A percentile compares a stretch with the other conserved stretches of the same genome.
phyloP scores from a whole-genome alignment of 257 asterid species.

The Gynochthodes officinalis region DNA sequence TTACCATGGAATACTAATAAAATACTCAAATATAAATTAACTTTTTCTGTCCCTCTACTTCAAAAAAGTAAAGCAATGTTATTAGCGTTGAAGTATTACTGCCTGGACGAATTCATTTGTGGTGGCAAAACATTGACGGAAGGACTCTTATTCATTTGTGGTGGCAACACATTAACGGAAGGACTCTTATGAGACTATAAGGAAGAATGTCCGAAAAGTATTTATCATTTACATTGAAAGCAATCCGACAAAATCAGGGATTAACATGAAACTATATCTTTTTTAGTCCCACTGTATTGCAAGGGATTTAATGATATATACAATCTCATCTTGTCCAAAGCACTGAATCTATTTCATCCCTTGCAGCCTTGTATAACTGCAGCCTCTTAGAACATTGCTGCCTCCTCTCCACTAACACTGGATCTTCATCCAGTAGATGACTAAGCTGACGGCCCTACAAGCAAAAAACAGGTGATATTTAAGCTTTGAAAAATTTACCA shows the following conservation, averaged over 20 bases:
- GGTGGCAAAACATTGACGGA: too few relatives aligned
- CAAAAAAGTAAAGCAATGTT: too few relatives aligned
- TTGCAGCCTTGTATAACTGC: constrained; percentile 39
- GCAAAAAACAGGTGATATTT: neutral
- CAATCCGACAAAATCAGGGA: neutral
- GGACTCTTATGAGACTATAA: too few relatives aligned
- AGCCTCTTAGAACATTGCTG: constrained; percentile 32
- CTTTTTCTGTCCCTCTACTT: too few relatives aligned
- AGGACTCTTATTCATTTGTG: too few relatives aligned
- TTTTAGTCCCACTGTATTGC: neutral
- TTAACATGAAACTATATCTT: neutral
- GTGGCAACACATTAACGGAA: too few relatives aligned
- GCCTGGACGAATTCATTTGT: too few relatives aligned
- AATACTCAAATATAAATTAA: too few relatives aligned
- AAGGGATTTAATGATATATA: neutral
- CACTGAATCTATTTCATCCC: constrained; percentile 36
- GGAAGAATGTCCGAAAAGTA: too few relatives aligned
- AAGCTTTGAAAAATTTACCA: neutral
- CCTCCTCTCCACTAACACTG: constrained; percentile 34
- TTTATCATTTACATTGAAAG: too few relatives aligned
- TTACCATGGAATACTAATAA: too few relatives aligned
- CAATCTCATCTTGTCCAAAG: constrained; percentile 28
- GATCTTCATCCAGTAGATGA: constrained; percentile 37
- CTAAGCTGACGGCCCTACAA: constrained; percentile 30
- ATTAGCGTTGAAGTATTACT: too few relatives aligned